Base-by-base conservation (phyloP, 805 yeast species). In the Tetrapisispora arboricola region DNA sequence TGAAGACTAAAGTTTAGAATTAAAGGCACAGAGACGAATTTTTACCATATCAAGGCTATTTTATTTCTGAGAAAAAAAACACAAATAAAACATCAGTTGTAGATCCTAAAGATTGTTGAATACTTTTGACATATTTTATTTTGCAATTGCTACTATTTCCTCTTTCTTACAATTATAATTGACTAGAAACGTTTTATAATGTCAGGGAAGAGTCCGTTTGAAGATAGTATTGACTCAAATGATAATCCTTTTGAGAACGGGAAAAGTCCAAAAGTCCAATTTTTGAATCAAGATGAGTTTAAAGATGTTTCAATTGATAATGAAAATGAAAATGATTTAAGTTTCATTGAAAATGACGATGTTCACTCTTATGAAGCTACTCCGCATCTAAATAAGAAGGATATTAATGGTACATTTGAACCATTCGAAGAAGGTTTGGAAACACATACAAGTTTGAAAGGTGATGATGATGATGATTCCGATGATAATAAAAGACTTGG, bases 291-390 rank as follows among this genome's bases (percentile, higher is more conserved):
- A 20, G 40, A 46, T 18, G 55, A 49, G 22, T 48, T 48, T 37
- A 41, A 50, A 31, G 55, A 51, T 11, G 36, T 38, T 17, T 28
- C 31, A 28, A 28, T 28, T 10, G 35, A 32, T 8, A 21, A 18
- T 40, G 43, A 38, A 17, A 45, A 44, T 20, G 42, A 42, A 28
- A 28, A 28, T 10, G 31, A 28, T 28, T 28, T 28, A 28, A 28
- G 31, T 28, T 28, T 28, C 13, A 28, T n/a, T 28, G 31, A 28
- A 9, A 28, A 28, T n/a, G 18, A 28, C 15, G 52, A 50, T 38
- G 40, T 24, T 7, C 57, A 53, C 43, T 57, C 61, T 4, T 55
- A 49, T 34, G 43, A 46, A 18, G 48, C 47, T 6, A 57, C 62
- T 16, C 62, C 60, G 2, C 29, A 40, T 25, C 31, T 40, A 27